phyloP scores from a whole-genome alignment of 129 eudicot genomes.

The Silybum marianum region DNA sequence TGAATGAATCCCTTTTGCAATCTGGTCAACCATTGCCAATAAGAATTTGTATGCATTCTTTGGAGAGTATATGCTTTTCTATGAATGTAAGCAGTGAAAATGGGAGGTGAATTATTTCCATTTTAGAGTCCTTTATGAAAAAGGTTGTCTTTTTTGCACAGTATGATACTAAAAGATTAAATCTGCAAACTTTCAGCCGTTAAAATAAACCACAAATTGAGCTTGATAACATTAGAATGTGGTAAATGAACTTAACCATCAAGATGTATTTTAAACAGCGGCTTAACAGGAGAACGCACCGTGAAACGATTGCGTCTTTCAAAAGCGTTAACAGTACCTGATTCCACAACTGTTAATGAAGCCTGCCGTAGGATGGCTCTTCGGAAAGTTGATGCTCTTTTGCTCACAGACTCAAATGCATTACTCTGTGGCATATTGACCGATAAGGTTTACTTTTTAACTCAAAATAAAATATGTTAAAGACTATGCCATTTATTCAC shows the following conservation, averaged over 20 bases:
- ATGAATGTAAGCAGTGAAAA: not conserved
- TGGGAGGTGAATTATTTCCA: not conserved
- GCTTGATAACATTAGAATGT: not conserved
- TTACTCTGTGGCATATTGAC: slow-evolving; percentile 94
- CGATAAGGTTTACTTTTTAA: slow-evolving; percentile 60
- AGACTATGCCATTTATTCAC: not conserved
- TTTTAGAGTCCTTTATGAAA: not conserved
- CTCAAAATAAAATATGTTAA: not conserved
- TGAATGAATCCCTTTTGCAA: too few species aligned
- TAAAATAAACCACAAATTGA: not conserved
- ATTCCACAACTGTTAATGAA: slow-evolving; percentile 77
- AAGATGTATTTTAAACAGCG: slow-evolving; percentile 49
- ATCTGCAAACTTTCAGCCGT: not conserved
- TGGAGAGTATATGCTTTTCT: not conserved
- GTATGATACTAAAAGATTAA: not conserved
- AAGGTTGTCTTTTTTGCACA: not conserved
- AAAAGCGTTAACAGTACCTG: slow-evolving; percentile 91
- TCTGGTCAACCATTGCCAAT: not conserved
- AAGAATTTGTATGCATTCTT: not conserved
- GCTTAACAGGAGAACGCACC: slow-evolving; percentile 85
- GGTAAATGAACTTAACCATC: not conserved
- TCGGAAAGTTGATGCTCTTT: slow-evolving; percentile 87
- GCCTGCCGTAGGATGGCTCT: slow-evolving; percentile 98
- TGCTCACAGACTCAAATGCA: slow-evolving; percentile 94
- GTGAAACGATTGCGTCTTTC: slow-evolving; percentile 95